Conservation (phyloP, 2,329 filamentous ascomycete genomes). For the Exophiala oligosperma region DNA sequence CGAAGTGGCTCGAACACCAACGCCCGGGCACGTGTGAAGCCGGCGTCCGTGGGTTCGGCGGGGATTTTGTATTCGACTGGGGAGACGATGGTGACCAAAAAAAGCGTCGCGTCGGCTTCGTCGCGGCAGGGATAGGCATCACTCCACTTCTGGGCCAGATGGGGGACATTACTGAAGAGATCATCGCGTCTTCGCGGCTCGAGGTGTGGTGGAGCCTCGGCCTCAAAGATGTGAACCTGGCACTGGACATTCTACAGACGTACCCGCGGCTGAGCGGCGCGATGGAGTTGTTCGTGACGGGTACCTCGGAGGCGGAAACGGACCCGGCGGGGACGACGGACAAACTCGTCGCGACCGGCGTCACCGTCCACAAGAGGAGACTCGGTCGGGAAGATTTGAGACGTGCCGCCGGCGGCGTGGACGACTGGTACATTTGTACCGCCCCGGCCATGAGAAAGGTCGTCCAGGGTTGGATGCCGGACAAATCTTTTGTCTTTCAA, state of each 20-base stretch:
- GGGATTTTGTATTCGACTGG: constrained; percentile 54
- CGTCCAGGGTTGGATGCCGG: constrained; percentile 55
- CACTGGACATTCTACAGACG: constrained; percentile 57
- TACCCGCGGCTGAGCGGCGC: constrained; percentile 53
- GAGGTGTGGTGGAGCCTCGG: constrained; percentile 68
- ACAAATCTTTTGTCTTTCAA: constrained; percentile 58
- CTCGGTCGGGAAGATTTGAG: constrained; percentile 50
- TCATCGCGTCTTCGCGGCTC: constrained; percentile 43
- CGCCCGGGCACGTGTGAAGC: constrained; percentile 61
- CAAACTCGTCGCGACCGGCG: constrained; percentile 31
- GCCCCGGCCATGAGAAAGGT: constrained; percentile 50
- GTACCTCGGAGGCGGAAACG: constrained; percentile 27
- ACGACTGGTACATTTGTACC: constrained; percentile 62
- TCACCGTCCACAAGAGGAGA: constrained; percentile 45
- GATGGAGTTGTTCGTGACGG: constrained; percentile 67
- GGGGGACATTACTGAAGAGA: constrained; percentile 42
- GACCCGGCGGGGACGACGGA: constrained; percentile 38
- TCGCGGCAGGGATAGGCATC: constrained; percentile 80
- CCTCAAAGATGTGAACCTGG: constrained; percentile 62
- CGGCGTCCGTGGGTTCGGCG: constrained; percentile 71
- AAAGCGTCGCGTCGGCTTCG: constrained; percentile 55
- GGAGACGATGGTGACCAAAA: constrained; percentile 27
- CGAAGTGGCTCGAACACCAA: constrained; percentile 62
- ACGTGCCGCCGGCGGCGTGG: constrained; percentile 33
- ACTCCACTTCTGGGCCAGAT: constrained; percentile 76